Evolutionary conservation across 306 rosid species (phyloP).

Genomic region (Sechiopsis laciniata): DNA sequence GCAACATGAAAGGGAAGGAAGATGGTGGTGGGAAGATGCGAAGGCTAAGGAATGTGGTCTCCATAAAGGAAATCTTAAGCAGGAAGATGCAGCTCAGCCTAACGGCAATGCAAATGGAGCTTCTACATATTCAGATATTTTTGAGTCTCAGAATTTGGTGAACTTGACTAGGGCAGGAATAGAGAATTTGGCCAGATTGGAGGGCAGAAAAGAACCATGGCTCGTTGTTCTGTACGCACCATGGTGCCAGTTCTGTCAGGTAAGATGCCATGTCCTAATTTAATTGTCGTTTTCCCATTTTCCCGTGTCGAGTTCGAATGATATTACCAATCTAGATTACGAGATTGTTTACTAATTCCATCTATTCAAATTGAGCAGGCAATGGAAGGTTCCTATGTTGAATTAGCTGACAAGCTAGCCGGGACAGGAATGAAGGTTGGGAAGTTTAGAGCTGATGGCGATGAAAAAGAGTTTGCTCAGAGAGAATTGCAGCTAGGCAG

Average conservation of each 20-base stretch:
- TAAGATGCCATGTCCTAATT: constrained; percentile 14
- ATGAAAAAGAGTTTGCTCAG: constrained; percentile 73
- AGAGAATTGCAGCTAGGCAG: constrained; percentile 58
- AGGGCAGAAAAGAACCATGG: constrained; percentile 61
- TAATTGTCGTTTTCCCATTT: neutral
- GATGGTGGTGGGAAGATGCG: constrained; percentile 99
- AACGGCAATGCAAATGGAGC: constrained; percentile 42
- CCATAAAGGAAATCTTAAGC: constrained; percentile 86
- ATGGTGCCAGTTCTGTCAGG: constrained; percentile 92
- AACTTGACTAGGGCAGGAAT: constrained; percentile 63
- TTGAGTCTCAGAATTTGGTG: constrained; percentile 49
- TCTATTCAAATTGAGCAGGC: constrained; percentile 34
- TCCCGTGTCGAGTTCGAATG: neutral
- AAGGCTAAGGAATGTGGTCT: constrained; percentile 97
- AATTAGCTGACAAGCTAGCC: constrained; percentile 63
- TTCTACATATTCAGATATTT: constrained; percentile 46
- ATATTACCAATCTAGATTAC: neutral
- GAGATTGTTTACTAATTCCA: neutral
- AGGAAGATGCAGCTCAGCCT: constrained; percentile 39
- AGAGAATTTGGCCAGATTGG: constrained; percentile 63
- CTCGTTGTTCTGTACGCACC: constrained; percentile 87
- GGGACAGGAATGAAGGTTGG: constrained; percentile 71
- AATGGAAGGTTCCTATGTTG: constrained; percentile 71
- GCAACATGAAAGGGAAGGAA: constrained; percentile 96
- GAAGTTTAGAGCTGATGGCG: constrained; percentile 82